Evolutionary conservation across 805 yeast species (phyloP), one percentile per base, ranked within the genome.

Genomic region (Groenewaldozyma salmanticensis): DNA sequence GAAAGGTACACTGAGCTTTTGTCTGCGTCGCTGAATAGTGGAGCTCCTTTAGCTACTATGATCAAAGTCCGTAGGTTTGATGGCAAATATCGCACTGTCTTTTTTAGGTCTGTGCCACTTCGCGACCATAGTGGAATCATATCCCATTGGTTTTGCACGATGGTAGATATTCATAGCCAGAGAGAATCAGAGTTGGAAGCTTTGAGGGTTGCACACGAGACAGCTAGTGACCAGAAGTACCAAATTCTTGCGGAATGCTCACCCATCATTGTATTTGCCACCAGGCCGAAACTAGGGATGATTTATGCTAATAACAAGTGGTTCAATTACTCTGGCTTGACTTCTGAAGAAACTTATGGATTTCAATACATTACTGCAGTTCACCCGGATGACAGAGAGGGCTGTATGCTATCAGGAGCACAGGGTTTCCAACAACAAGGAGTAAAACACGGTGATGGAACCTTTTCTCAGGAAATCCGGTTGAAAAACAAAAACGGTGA

Each of bases 111-210:
- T 5, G 56, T 54, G 2, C 62, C 63, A 11, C 34, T 59, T 29
- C 49, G 58, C 5, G 53, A 54, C 36, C 52, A 52, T 11, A 49
- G 43, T 38, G 59, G 61, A 13, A 40, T 54, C 2, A 52, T 57
- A 18, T 50, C 55, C 3, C 58, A 57, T 31, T 57, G 61, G 61
- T 55, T 58, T 41, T 59, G 59, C 17, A 55, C 61, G 2, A 47
- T 51, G 51, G 54, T 56, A 56, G 63, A 59, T 35, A 52, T 58
- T 31, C 61, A 59, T 33, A 59, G 50, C 16, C 59, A 59, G 42
- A 51, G 48, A 5, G 40, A 54, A 31, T 59, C 63, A 3, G 59
- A 59, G 40, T 29, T 46, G 15, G 59, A 55, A 27, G 55, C 58
- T 2, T 38, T 48, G 21, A 44, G 44, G 38, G 52, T 50, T 35